Conservation (phyloP, 2,329 filamentous ascomycete species). For the Alternaria sp. region DNA sequence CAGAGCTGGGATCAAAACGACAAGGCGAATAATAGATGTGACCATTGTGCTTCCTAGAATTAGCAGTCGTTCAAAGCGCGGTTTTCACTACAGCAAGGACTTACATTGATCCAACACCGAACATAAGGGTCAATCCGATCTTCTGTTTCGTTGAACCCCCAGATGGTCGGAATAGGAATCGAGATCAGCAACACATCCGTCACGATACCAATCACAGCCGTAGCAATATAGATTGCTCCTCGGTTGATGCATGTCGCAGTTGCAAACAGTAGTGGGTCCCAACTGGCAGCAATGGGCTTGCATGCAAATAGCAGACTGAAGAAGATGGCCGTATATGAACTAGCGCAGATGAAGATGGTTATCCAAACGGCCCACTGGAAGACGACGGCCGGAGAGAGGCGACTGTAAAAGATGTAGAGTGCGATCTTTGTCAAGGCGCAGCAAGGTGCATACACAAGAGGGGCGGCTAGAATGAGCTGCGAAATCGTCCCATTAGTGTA, state of each 20-base stretch:
- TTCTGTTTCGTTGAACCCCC: conserved; percentile 29
- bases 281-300: conserved; percentile 31
- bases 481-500: conserved; percentile 8
- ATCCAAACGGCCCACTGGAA: conserved; percentile 26
- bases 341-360: conserved; percentile 29
- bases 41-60: conserved; percentile 24
- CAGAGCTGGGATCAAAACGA: conserved; percentile 26
- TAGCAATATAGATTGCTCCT: conserved; percentile 34
- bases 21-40: conserved; percentile 25
- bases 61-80: not conserved
- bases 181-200: conserved; percentile 32
- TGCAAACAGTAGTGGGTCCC: conserved; percentile 26
- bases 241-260: conserved; percentile 29
- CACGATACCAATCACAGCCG: conserved; percentile 29
- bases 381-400: conserved; percentile 18
- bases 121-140: conserved; percentile 29
- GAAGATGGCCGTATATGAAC: conserved; percentile 31
- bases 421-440: conserved; percentile 29
- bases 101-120: conserved; percentile 32
- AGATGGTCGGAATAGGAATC: conserved; percentile 31
- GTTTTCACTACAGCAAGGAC: not conserved
- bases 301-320: conserved; percentile 38
- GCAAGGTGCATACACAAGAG: conserved; percentile 25
- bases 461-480: conserved; percentile 28
- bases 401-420: conserved; percentile 32